These are phyloP conservation scores for Debaryomycetaceae sp. DNA, from an alignment of 1,139 yeast genomes.

Conservation along the genomic window DNA sequence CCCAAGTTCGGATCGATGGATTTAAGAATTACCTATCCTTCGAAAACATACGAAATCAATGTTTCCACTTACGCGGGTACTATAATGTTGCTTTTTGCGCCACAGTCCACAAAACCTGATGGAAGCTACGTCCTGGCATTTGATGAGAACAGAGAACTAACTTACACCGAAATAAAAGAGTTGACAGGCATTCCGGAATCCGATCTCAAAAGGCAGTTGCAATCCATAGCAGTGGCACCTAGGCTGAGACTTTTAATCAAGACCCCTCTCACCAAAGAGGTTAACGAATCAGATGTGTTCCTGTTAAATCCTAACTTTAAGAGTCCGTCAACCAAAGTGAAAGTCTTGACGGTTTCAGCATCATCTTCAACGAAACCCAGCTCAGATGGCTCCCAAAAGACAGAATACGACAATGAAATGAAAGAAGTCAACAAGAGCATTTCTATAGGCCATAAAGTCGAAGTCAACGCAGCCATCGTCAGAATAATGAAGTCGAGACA, in stretches of 20 bases:
- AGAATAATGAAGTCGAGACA: conserved; percentile 81
- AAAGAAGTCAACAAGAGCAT: conserved; percentile 35
- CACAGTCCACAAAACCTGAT: conserved; percentile 46
- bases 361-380: conserved; percentile 28
- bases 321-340: conserved; percentile 68
- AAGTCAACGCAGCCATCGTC: conserved; percentile 85
- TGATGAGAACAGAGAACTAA: conserved; percentile 34
- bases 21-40: conserved; percentile 62
- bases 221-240: conserved; percentile 84
- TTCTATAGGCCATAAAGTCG: conserved; percentile 49
- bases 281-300: conserved; percentile 63
- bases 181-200: conserved; percentile 68
- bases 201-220: conserved; percentile 74
- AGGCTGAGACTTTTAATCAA: conserved; percentile 70
- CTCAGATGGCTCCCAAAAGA: conserved; percentile 34
- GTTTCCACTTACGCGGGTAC: conserved; percentile 80
- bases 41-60: conserved; percentile 72
- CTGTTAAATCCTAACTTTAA: conserved; percentile 68
- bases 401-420: conserved; percentile 36
- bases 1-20: conserved; percentile 82
- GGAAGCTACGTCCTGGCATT: conserved; percentile 36
- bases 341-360: conserved; percentile 67
- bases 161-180: conserved; percentile 60
- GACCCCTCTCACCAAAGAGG: conserved; percentile 71
- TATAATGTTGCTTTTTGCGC: conserved; percentile 69